A percentile compares a stretch with the other conserved stretches of the same genome.
Evolutionary conservation across 2,329 filamentous ascomycete genomes (phyloP).

Genomic region (Pyrenophora seminiperda): DNA sequence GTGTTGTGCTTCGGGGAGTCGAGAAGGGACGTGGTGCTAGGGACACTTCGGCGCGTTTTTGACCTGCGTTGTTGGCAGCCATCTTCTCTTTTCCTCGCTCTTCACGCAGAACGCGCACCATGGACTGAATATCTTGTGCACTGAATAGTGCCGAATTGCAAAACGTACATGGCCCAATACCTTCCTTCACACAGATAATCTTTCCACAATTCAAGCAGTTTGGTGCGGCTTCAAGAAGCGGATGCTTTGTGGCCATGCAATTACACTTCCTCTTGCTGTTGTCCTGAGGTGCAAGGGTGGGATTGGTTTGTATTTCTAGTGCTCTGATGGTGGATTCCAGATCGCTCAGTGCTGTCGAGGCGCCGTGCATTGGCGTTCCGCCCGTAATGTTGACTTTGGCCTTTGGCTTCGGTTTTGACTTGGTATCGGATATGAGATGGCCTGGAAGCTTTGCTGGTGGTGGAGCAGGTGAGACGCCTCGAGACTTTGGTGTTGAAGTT

Average conservation of each 20-base stretch:
- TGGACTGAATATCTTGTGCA: conserved; percentile 75
- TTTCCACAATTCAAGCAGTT: conserved; percentile 94
- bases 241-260: conserved; percentile 86
- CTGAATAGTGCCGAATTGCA: conserved; percentile 78
- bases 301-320: conserved; percentile 91
- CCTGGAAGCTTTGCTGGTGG: conserved; percentile 65
- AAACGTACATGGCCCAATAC: conserved; percentile 90
- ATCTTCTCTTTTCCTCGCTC: conserved; percentile 88
- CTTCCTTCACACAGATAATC: conserved; percentile 92
- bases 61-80: conserved; percentile 74
- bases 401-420: conserved; percentile 55
- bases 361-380: conserved; percentile 80
- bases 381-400: conserved; percentile 76
- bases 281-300: conserved; percentile 64
- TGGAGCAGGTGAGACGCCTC: conserved; percentile 51
- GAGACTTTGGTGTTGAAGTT: conserved; percentile 42
- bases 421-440: conserved; percentile 79
- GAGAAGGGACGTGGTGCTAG: conserved; percentile 65
- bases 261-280: conserved; percentile 72
- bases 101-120: conserved; percentile 81
- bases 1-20: conserved; percentile 42
- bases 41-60: conserved; percentile 69
- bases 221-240: conserved; percentile 85
- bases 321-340: conserved; percentile 80
- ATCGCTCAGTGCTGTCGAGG: conserved; percentile 72